Base-by-base conservation (phyloP, 2,329 filamentous ascomycete species). In the Xylaria polymorpha region DNA sequence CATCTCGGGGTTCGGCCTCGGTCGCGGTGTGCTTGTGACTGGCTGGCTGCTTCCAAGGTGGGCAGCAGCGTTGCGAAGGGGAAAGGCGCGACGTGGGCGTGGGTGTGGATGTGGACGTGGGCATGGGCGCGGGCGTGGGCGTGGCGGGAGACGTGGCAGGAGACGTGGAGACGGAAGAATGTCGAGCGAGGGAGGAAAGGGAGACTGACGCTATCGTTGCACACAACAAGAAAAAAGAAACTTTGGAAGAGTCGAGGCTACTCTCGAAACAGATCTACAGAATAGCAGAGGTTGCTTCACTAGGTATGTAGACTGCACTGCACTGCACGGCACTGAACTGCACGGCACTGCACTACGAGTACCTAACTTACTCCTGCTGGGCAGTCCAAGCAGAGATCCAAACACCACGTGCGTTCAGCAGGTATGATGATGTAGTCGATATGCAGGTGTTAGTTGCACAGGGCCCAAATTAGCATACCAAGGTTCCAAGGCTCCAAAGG, bases 341-440 rank as follows among this genome's bases (percentile, higher is more conserved):
- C 22, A 29, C 25, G 25, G 3, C 4, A 9, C 37, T 10, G 8
- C 15, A 2, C 14, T 32, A 32, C 7, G 4, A 35, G 32, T 8
- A 35, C 32, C 32, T 25, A 51, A n/a, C n/a, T n/a, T n/a, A n/a
- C n/a, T n/a, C n/a, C 14, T 50, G 25, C 32, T 18, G 6, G 25
- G 50, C 29, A 53, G 15, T 35, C 50, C 25, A 53, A 35, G 35
- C 35, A 37, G 35, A 8, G 35, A 37, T 12, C 35, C 15, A 43
- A n/a, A 15, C 50, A 64, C 66, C 66, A 66, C 57, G 69, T 71
- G 64, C 64, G 51, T 71, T 29, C 61, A 62, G 25, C 20, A 63
- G 37, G 67, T 67, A 71, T 67, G 69, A 71, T 71, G 69, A 71
- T 71, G 69, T 69, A 65, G 67, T 69, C 50, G 32, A 58, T 58